These are phyloP conservation scores for Xylariaceae sp. DNA, from an alignment of 2,329 filamentous ascomycete species.

Conservation along the genomic window DNA sequence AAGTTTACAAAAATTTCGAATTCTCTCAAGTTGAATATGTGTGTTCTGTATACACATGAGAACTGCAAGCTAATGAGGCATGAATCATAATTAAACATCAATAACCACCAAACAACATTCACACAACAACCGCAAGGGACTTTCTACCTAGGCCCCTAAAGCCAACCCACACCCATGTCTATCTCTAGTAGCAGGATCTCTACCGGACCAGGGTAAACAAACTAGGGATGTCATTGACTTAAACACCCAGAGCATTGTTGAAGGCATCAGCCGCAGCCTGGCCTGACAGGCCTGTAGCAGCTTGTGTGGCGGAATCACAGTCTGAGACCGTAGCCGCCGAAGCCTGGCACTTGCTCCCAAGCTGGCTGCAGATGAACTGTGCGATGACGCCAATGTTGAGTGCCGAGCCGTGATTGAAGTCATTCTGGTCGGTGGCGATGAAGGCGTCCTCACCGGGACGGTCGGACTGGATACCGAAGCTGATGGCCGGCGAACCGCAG, in stretches of 20 bases:
- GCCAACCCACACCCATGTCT: neutral
- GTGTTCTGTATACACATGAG: too few relatives aligned
- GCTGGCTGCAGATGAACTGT: conserved; percentile 36
- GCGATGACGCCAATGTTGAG: conserved; percentile 31
- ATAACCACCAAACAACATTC: too few relatives aligned
- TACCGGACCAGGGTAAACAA: neutral
- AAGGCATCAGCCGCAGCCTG: conserved; percentile 39
- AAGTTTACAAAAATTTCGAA: too few relatives aligned
- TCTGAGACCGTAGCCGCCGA: conserved; percentile 28
- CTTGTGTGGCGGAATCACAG: conserved; percentile 31
- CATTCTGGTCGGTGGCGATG: conserved; percentile 34
- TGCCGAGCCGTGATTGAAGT: conserved; percentile 52
- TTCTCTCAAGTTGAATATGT: too few relatives aligned
- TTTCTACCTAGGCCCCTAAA: neutral
- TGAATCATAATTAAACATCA: too few relatives aligned
- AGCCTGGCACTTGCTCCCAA: conserved; percentile 34
- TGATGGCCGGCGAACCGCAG: conserved; percentile 46
- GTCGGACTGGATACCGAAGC: conserved; percentile 46
- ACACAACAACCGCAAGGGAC: too few relatives aligned
- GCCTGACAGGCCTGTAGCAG: conserved; percentile 30
- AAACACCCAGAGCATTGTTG: conserved; percentile 37
- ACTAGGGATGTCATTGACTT: neutral
- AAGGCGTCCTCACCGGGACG: conserved; percentile 44
- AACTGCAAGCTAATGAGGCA: too few relatives aligned
- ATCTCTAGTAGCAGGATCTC: neutral